These are phyloP conservation scores for Mycena epipterygia DNA, from an alignment of 768 basidiomycete genomes.

Conservation along the genomic window DNA sequence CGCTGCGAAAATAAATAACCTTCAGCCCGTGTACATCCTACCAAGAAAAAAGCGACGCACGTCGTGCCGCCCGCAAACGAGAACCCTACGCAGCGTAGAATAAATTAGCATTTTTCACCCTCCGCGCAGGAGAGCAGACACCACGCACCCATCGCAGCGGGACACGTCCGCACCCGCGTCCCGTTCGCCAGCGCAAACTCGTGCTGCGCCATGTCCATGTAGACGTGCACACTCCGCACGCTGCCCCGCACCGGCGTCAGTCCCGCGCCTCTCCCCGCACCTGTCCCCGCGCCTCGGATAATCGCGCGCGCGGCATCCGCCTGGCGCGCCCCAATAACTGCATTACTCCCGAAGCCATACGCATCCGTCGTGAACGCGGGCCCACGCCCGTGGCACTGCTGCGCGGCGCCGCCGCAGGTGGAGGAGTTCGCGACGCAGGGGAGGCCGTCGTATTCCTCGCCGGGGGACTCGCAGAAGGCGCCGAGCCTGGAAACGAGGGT, in stretches of 20 bases:
- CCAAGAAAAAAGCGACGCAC: constrained; percentile 52
- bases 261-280: too few species aligned
- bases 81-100: constrained; percentile 62
- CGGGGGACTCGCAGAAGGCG: constrained; percentile 85
- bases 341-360: constrained; percentile 78
- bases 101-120: neutral
- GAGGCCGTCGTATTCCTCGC: constrained; percentile 74
- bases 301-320: constrained; percentile 74
- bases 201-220: constrained; percentile 79
- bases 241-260: constrained; percentile 66
- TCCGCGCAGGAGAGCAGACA: neutral
- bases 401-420: constrained; percentile 76
- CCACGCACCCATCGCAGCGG: constrained; percentile 51
- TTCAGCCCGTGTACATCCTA: neutral
- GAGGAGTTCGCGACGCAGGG: constrained; percentile 77
- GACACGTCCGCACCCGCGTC: constrained; percentile 77
- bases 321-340: constrained; percentile 76
- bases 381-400: constrained; percentile 74
- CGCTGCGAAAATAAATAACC: constrained; percentile 52
- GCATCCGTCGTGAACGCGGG: constrained; percentile 20
- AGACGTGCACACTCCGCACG: constrained; percentile 77
- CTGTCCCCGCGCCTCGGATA: constrained; percentile 67
- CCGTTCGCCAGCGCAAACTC: constrained; percentile 77
- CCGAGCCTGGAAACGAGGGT: constrained; percentile 63
- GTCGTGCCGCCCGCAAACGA: constrained; percentile 87